Evolutionary conservation across 805 yeast species (phyloP).

Genomic region (Lachancea nothofagi): DNA sequence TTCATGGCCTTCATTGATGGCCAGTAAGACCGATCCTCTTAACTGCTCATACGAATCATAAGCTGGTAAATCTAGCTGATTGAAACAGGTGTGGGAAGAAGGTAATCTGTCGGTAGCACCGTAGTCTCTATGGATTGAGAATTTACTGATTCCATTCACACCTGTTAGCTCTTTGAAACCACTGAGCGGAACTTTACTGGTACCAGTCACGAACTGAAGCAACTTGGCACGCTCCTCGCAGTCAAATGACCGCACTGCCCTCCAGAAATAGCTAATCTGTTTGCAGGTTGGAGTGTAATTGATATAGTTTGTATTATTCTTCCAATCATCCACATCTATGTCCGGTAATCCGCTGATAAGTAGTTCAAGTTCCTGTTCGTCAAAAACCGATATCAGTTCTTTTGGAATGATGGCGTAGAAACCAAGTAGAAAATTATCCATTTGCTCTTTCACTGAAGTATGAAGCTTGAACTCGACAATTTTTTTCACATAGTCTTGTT

Average conservation of each 20-base stretch:
- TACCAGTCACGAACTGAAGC: constrained; percentile 94
- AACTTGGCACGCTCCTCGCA: constrained; percentile 90
- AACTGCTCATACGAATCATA: constrained; percentile 84
- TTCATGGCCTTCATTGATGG: constrained; percentile 91
- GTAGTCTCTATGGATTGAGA: constrained; percentile 84
- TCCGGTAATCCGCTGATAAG: constrained; percentile 93
- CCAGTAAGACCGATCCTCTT: constrained; percentile 72
- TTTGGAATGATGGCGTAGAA: constrained; percentile 86
- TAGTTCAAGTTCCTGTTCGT: constrained; percentile 91
- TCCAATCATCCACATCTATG: constrained; percentile 95
- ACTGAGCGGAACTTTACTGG: constrained; percentile 89
- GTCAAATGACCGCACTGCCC: constrained; percentile 92
- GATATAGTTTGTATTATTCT: constrained; percentile 70
- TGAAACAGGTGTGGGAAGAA: constrained; percentile 94
- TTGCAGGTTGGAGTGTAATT: constrained; percentile 79
- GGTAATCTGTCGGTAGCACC: constrained; percentile 85
- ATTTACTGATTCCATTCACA: constrained; percentile 77
- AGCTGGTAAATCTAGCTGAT: constrained; percentile 89
- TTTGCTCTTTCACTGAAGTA: constrained; percentile 78
- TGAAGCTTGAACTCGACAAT: constrained; percentile 85
- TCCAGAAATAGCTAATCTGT: constrained; percentile 96
- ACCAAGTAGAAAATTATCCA: constrained; percentile 78
- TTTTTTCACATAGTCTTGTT: constrained; percentile 76
- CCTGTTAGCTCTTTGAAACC: constrained; percentile 91
- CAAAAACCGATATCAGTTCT: constrained; percentile 78